These are phyloP conservation scores for Darksidea phi DNA, from an alignment of 495 filamentous ascomycete species.

Conservation along the genomic window DNA sequence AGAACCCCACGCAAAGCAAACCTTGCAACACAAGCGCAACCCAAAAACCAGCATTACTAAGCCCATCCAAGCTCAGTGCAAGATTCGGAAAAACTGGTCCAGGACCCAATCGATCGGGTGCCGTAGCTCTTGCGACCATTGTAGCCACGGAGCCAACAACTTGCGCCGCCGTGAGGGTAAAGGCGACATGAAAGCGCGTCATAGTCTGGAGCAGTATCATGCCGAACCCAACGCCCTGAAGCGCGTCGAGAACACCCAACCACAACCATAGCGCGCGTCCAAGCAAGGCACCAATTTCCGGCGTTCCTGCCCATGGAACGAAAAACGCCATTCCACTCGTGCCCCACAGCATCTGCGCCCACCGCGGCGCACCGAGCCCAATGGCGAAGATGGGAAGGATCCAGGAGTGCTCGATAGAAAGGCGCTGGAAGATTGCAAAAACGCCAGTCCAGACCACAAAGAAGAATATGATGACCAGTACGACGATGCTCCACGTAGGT, in stretches of 20 bases:
- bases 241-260: constrained; percentile 53
- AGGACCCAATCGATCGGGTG: constrained; percentile 59
- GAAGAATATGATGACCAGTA: constrained; percentile 60
- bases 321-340: constrained; percentile 57
- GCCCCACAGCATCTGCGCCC: constrained; percentile 67
- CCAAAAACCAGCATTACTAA: constrained; percentile 66
- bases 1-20: constrained; percentile 64
- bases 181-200: constrained; percentile 59
- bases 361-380: constrained; percentile 61
- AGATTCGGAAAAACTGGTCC: constrained; percentile 65
- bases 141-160: constrained; percentile 56
- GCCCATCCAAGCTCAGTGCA: constrained; percentile 47
- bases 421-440: constrained; percentile 50
- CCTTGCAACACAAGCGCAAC: constrained; percentile 61
- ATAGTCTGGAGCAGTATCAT: constrained; percentile 65
- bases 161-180: constrained; percentile 57
- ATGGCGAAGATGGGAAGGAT: constrained; percentile 66
- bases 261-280: constrained; percentile 59
- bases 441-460: constrained; percentile 55
- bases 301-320: constrained; percentile 57
- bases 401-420: constrained; percentile 60
- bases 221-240: constrained; percentile 62
- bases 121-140: constrained; percentile 58
- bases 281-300: constrained; percentile 52
- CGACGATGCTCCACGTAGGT: constrained; percentile 52